phyloP scores from a whole-genome alignment of 768 basidiomycete genomes.

The Pholiota microspora region DNA sequence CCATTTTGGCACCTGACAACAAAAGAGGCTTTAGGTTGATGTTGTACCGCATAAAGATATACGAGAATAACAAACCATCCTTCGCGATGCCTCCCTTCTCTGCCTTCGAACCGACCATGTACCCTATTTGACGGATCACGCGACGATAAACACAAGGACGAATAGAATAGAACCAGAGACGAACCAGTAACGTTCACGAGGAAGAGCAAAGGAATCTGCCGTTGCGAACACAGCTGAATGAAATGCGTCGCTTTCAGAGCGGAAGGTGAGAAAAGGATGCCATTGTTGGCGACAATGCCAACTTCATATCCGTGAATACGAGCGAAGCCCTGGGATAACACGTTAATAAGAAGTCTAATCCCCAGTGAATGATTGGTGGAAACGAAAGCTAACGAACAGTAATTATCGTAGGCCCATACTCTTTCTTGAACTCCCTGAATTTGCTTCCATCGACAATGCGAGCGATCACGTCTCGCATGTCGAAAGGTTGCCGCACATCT shows the following conservation, averaged over 20 bases:
- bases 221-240: conserved; percentile 90
- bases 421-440: conserved; percentile 95
- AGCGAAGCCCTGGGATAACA: conserved; percentile 67
- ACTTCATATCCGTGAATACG: conserved; percentile 87
- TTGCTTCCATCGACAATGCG: conserved; percentile 88
- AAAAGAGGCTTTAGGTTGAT: neutral
- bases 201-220: conserved; percentile 87
- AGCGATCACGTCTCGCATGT: conserved; percentile 93
- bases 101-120: conserved; percentile 97
- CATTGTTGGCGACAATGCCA: conserved; percentile 93
- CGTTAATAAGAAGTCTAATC: neutral
- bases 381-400: conserved; percentile 50
- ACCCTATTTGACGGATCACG: conserved; percentile 41
- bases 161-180: no score
- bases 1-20: conserved; percentile 82
- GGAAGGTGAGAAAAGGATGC: conserved; percentile 91
- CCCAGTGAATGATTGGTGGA: neutral
- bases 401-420: conserved; percentile 88
- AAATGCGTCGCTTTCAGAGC: conserved; percentile 95
- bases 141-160: neutral
- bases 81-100: conserved; percentile 94
- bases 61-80: conserved; percentile 50
- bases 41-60: neutral
- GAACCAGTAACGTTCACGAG: conserved; percentile 91
- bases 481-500: conserved; percentile 84